phyloP scores from a whole-genome alignment of 2,329 filamentous ascomycete genomes.

The Cadophora malorum region DNA sequence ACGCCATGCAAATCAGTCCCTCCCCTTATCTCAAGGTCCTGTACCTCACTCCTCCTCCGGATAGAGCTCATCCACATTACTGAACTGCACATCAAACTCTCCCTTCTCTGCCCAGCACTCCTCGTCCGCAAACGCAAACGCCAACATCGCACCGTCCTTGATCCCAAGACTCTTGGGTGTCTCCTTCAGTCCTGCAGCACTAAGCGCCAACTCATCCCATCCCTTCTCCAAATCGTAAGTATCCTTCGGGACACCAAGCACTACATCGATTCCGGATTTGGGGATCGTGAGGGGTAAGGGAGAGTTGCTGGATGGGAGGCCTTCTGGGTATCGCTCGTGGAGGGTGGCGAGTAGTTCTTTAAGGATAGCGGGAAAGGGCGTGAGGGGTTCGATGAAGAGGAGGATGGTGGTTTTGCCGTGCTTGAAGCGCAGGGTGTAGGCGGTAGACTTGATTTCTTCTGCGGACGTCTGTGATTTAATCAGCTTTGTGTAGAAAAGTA shows the following conservation, averaged over 20 bases:
- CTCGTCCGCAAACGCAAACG: conserved; percentile 49
- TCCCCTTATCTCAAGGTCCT: too few species aligned
- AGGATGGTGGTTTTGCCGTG: conserved; percentile 74
- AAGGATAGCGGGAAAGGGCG: conserved; percentile 63
- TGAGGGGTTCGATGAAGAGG: conserved; percentile 66
- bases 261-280: conserved; percentile 49
- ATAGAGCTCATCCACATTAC: conserved; percentile 37
- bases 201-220: conserved; percentile 52
- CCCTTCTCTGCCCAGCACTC: conserved; percentile 42
- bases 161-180: conserved; percentile 47
- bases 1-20: conserved; percentile 16
- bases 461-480: conserved; percentile 26
- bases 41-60: conserved; percentile 32
- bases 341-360: conserved; percentile 64
- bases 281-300: conserved; percentile 46
- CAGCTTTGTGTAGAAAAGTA: not conserved
- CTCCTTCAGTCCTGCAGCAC: conserved; percentile 45
- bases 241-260: conserved; percentile 55
- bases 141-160: conserved; percentile 49
- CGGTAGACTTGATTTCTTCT: conserved; percentile 51
- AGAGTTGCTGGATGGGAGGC: conserved; percentile 51
- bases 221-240: conserved; percentile 55
- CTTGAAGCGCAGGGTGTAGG: conserved; percentile 74
- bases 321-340: conserved; percentile 60
- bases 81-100: conserved; percentile 38